Conservation (phyloP, 129 eudicot genomes). For the Lonicera japonica region DNA sequence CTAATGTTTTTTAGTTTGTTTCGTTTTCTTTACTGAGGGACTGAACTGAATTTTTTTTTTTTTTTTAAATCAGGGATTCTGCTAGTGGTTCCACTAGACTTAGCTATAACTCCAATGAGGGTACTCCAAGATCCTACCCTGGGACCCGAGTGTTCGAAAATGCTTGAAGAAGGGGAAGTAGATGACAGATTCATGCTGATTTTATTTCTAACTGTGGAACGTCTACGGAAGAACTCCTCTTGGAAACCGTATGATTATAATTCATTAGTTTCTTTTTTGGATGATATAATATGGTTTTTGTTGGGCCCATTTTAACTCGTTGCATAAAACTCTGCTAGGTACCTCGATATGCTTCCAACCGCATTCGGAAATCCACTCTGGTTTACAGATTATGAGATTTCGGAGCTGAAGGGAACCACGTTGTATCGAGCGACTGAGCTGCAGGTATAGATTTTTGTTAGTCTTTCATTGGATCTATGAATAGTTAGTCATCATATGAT, state of each 20-base stretch:
- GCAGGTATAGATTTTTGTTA: conserved; percentile 65
- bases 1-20: neutral
- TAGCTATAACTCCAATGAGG: conserved; percentile 98
- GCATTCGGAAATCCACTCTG: conserved; percentile 83
- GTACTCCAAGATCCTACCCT: conserved; percentile 83
- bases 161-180: conserved; percentile 86
- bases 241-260: conserved; percentile 84
- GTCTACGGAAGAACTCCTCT: conserved; percentile 65
- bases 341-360: conserved; percentile 83
- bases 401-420: conserved; percentile 81
- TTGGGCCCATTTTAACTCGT: neutral
- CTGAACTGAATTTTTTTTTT: neutral
- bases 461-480: no score
- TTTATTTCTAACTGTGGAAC: conserved; percentile 73
- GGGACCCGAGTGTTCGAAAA: conserved; percentile 82
- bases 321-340: conserved; percentile 27
- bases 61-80: conserved; percentile 40
- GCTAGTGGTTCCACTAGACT: conserved; percentile 81
- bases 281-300: neutral
- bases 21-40: neutral
- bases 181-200: conserved; percentile 82
- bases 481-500: no score
- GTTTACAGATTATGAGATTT: conserved; percentile 72
- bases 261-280: neutral
- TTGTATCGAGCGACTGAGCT: conserved; percentile 66